Base-by-base conservation (phyloP, 257 asterid genomes). In the Linderniella brevidens region DNA sequence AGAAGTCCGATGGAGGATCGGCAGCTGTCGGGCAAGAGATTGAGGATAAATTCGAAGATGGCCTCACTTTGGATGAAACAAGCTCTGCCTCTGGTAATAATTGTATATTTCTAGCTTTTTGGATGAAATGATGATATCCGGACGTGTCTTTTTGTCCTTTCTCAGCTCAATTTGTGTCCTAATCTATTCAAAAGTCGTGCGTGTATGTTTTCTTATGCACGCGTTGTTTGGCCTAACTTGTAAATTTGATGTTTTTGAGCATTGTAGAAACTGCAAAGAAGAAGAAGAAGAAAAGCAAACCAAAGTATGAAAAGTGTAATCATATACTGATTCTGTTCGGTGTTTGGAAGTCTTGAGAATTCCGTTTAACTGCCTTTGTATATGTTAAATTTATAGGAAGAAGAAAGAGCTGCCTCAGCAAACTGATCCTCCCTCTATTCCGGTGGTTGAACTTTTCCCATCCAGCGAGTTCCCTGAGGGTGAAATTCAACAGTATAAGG, bases 381-480 rank as follows among this genome's bases (percentile, higher is more conserved):
- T 41, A 49, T 49, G 53, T 56, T 11, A 16, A 7, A 46, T 52
- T 59, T 68, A 49, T 72, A 90, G 98, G 93, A 81, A 75, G 76
- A 90, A 90, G 49, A 85, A 81, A 56, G 93, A 75, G 63, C 67
- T 75, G 11, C 64, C 54, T 16, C 76, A 74, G 74, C 94, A 90
- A 64, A 84, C 96, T 40, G 96, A 79, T 64, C 93, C 92, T 1
- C 96, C 98, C 41, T 61, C 98, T 13, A 72, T 90, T 62, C 92
- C 96, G 51, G 86, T 85, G 11, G 62, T 38, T 18, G 86, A 85
- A 54, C 93, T 90, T 55, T 85, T 81, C 62, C 67, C 94, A 16
- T 73, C 88, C 49, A 96, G 88, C 55, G 98, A 85, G 60, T 90
- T 79, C 59, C 98, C 96, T 1, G 93, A 90, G 92, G 96, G 98